Base-by-base conservation (phyloP, 108 stramenopile species). In the Nitzschia putrida region DNA sequence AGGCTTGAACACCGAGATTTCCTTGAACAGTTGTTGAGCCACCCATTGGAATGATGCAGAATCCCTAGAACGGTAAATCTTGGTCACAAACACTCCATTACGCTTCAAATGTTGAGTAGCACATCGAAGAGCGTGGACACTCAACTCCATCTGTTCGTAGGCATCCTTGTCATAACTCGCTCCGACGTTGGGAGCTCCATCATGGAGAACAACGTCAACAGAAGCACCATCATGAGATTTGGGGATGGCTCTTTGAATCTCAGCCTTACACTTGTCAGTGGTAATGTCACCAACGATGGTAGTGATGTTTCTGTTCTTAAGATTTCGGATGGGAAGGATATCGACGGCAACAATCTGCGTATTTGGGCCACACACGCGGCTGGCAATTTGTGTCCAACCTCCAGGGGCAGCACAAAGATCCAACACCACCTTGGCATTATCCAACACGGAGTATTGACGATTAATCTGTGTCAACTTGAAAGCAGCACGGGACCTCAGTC, bases 111-210 rank as follows among this genome's bases (percentile, higher is more conserved):
- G 97, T 44, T 98, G 93, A 16, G 90, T 84, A 2, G 98, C 98
- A 66, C 96, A 97, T 53, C 90, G 91, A n/a, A 99, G 84, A 2
- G 98, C 97, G 60, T 92, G 92, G 20, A 99, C 76, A 6, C 92
- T 86, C 37, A 99, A 76, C 76, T 99, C 98, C 73, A 97, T 98
- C 82, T 99, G 99, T 71, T 92, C 84, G 74, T 96, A 99, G 49
- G 98, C 98, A 77, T 99, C 99, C 64, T 96, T 90, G 49, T 86
- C 91, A 72, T 98, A 99, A 13, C 81, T 78, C 1, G 98, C 96
- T 39, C 99, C 99, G 21, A 99, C 88, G 75, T 99, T 99, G n/a
- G 99, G 99, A 16, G 99, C 99, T 56, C 99, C 99, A 75, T 99
- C 99, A 76, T 98, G 98, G 50, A 99, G 80, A 0, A 99, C 98